Base-by-base conservation (phyloP, 1,139 yeast species). In the Geotrichum armillariae region DNA sequence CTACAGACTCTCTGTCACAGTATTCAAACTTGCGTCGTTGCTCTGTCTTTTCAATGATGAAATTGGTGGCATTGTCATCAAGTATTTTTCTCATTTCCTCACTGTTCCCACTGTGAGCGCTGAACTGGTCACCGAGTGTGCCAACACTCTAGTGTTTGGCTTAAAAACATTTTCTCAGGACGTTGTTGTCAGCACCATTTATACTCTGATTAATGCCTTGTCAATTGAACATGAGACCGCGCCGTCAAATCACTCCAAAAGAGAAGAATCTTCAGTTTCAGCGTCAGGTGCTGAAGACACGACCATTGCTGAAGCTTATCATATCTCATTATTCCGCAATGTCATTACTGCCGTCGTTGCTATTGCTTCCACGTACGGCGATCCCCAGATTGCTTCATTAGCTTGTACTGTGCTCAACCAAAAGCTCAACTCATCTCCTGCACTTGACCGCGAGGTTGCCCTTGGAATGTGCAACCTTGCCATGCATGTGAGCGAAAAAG, bases 341-440 rank as follows among this genome's bases (percentile, higher is more conserved):
- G 83, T 90, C 18, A 79, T 89, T 23, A 76, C 81, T 16, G 84
- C 95, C 0, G 77, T 86, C n/a, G 78, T 83, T 46, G 83, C 83
- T 46, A 78, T 91, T 45, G 82, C 93, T 0, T 77, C 79, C 36
- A 75, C 77, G 36, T 85, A 89, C 60, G 77, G 80, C 46, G 95
- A 87, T 59, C 83, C 82, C 53, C 78, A 87, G 22, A 85, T 91
- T 33, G 80, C 87, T n/a, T 83, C 88, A 1, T 75, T 93, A 56
- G 84, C 95, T 0, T 82, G 88, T 6, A 85, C 96, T 0, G 83
- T 93, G 40, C 73, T 93, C 52, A 80, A 88, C 16, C 98, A 93
- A 67, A 93, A 93, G 62, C 73, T 82, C n/a, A 74, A 74, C 46
- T 75, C 72, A 31, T 70, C 75, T 2, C 58, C 63, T 33, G 64